Percentiles rank a stretch among this genome's conserved stretches.
phyloP scores from a whole-genome alignment of 1,284 basidiomycete species.

The Caloboletus firmus region DNA sequence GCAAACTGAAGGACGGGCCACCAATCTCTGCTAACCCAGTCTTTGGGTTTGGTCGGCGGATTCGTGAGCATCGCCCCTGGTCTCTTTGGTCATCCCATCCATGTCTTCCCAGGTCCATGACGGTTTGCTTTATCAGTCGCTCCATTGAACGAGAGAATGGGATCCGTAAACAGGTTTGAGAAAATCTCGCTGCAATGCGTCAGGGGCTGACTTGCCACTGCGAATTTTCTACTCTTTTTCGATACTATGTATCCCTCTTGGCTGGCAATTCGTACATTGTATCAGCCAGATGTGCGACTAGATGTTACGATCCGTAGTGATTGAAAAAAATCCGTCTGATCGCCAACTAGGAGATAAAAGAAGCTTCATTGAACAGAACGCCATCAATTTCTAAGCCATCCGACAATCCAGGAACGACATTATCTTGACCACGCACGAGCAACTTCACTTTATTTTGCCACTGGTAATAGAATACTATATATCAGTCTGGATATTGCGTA shows the following conservation, averaged over 20 bases:
- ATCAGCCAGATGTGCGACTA: too few relatives aligned
- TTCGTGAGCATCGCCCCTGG: slow-evolving; percentile 21
- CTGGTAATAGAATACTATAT: slow-evolving; percentile 41
- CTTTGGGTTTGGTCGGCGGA: slow-evolving; percentile 44
- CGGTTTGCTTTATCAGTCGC: slow-evolving; percentile 26
- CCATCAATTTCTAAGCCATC: too few relatives aligned
- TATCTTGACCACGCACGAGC: slow-evolving; percentile 63
- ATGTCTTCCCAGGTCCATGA: slow-evolving; percentile 21
- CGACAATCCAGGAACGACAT: slow-evolving; percentile 44
- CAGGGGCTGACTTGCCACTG: too few relatives aligned
- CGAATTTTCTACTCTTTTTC: too few relatives aligned
- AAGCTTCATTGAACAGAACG: too few relatives aligned
- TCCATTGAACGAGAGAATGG: slow-evolving; percentile 10
- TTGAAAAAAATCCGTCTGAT: too few relatives aligned
- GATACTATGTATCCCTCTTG: too few relatives aligned
- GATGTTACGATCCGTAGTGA: too few relatives aligned
- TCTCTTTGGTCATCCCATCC: slow-evolving; percentile 12
- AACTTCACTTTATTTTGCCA: slow-evolving; percentile 80
- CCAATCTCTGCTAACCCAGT: slow-evolving; percentile 37
- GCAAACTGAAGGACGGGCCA: slow-evolving; percentile 22
- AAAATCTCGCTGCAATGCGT: too few relatives aligned
- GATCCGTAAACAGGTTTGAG: slow-evolving; percentile 12
- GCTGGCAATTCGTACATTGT: too few relatives aligned
- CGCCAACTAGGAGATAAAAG: too few relatives aligned
- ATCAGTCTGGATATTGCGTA: neutral